Evolutionary conservation across 129 eudicot genomes (phyloP), one percentile per base, ranked within the genome.

Genomic region (Deinandra increscens): DNA sequence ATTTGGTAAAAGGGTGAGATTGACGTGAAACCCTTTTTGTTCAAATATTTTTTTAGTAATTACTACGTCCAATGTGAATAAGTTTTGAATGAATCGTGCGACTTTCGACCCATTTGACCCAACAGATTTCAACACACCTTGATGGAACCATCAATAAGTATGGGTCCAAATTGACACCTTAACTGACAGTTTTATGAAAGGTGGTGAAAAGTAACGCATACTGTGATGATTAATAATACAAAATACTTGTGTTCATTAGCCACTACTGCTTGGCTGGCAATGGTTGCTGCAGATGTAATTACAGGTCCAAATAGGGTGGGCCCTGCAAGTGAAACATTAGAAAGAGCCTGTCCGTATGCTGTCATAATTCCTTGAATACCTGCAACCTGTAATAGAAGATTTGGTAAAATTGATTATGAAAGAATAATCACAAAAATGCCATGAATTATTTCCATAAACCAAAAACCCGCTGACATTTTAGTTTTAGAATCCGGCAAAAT

Each of bases 281-380:
- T 88, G 9, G 61, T 64, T 26, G 96, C 86, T 74, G 97, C 97
- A 79, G 78, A 43, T 14, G 78, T 84, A 79, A 91, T 81, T 39
- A 91, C 89, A 61, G 78, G 97, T 70, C 96, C 97, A 77, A 91
- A 91, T 51, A 91, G 75, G 50, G 97, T 91, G 43, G 97, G 97
- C 59, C 97, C 97, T 20, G 97, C 97, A 60, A 91, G 87, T 31
- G 94, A 88, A 64, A 91, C 96, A 63, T 91, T 91, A 71, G 76
- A 75, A 39, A 91, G 96, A 51, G 97, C 97, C 73, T 82, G 77
- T 51, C 80, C 60, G 48, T 91, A 91, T 66, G 96, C 91, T 38
- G 73, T 84, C 94, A 88, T 76, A 31, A 91, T 91, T 62, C 97
- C 97, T 17, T 81, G 87, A 75, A 91, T 82, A 54, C 97, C 97